Evolutionary conservation across 2,329 filamentous ascomycete genomes (phyloP), one percentile per base, ranked within the genome.

Genomic region (Pseudogymnoascus sp.): DNA sequence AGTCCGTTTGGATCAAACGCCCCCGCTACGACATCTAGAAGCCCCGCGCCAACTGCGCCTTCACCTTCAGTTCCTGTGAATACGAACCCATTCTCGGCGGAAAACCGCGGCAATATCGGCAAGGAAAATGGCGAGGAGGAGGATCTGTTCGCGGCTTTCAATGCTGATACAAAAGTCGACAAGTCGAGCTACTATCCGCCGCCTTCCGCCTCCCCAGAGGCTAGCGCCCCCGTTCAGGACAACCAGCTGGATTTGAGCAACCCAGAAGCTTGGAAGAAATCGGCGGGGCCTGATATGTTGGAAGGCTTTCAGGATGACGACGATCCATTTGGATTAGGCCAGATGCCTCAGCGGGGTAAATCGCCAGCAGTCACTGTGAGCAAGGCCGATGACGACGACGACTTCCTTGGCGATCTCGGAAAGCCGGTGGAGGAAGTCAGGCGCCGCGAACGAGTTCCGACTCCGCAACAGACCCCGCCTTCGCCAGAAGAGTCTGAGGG

Each of bases 271-370:
- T 87, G 84, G 84, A 75, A 70, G 25, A 68, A 76, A 61, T 71
- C 76, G 27, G 48, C 71, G 3, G 39, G 48, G 55, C 58, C 65
- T 13, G 42, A 67, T 39, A 61, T 61, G 51, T 51, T 65, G 59
- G 62, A 62, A 38, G 73, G 68, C 0, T 76, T 86, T 65, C 76
- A 74, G 10, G 79, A 83, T 31, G 88, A 93, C 68, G 91, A 96
- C 71, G 91, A 96, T 71, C 91, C 92, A 1, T 97, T 97, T 72
- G 93, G 91, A 0, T 77, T 97, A 36, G 87, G 81, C 63, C 79
- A 88, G 66, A 73, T 91, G 69, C 83, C 84, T 66, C 75, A 71
- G 75, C 60, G 31, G 66, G 62, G 72, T 4, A 65, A 72, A 21
- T 67, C 72, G 21, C 62, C 66, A 21, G 69, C 71, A 27, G 48